Base-by-base conservation (phyloP, 176 grass and related monocot species). In the Oryza glumipatula region DNA sequence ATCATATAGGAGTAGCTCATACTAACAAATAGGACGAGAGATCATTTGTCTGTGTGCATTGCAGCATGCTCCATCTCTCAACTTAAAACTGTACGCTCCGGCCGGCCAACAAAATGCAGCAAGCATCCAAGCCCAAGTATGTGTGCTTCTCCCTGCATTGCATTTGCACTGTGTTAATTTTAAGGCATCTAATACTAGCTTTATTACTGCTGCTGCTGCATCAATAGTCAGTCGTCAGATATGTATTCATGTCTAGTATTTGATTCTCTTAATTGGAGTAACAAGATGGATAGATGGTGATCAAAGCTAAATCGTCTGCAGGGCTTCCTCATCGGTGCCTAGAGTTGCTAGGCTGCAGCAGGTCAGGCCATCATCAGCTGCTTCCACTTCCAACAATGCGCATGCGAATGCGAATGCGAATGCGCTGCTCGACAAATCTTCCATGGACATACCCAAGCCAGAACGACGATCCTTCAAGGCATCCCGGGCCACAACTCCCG, bases 41-140 rank as follows among this genome's bases (percentile, higher is more conserved):
- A 36, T 36, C 35, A 5, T 2, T 36, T 36, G 35, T 36, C 35
- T 36, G 35, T 36, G 35, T 36, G 41, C 41, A 43, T 43, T 43
- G 41, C 41, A 43, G 41, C 43, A 49, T 49, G 49, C 49, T 49
- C 4, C 47, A 49, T 49, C 10, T 11, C 11, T 11, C 45, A 47
- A 47, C 11, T 3, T 48, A 3, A 16, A 16, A 16, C 14, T 52
- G 7, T 41, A 39, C 1, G 11, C 4, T 52, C 15, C 49, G 49
- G 49, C 49, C 13, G 47, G 56, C 56, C 6, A 60, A n/a, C 17
- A 60, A 8, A n/a, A 63, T 63, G 58, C 56, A 23, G 88, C 28
- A 91, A 73, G 86, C 88, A 17, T 87, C 91, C 72, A 95, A 91
- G 75, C 61, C 94, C 86, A 93, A 52, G 94, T 93, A 93, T 73